Percentiles rank a stretch among this genome's conserved stretches.
Conservation (phyloP, 805 yeast genomes). For the Candida quercuum region DNA sequence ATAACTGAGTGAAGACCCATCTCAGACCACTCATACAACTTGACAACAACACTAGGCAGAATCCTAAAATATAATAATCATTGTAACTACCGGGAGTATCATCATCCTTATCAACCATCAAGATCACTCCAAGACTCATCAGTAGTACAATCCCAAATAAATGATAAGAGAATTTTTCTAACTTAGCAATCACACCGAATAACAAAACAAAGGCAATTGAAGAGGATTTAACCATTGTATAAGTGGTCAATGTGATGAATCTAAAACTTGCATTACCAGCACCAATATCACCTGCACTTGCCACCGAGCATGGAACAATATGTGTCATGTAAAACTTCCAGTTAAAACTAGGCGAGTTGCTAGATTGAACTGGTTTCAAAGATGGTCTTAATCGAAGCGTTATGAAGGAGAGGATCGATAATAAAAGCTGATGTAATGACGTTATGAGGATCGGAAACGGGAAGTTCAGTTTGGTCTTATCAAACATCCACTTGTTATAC, state of each 20-base stretch:
- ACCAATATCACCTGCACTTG: slow-evolving; percentile 92
- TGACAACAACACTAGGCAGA: slow-evolving; percentile 68
- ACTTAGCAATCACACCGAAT: slow-evolving; percentile 76
- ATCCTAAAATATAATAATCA: slow-evolving; percentile 44
- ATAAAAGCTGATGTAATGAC: slow-evolving; percentile 73
- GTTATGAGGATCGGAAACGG: slow-evolving; percentile 84
- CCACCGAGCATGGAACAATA: slow-evolving; percentile 79
- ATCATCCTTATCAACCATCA: slow-evolving; percentile 67
- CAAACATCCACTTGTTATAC: slow-evolving; percentile 98
- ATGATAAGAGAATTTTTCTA: slow-evolving; percentile 70
- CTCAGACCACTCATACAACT: slow-evolving; percentile 83
- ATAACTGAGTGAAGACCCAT: slow-evolving; percentile 91
- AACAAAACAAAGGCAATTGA: slow-evolving; percentile 82
- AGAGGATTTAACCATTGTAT: slow-evolving; percentile 91
- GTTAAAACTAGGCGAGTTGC: too few species aligned
- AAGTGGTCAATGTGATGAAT: slow-evolving; percentile 74
- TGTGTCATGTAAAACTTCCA: slow-evolving; percentile 40
- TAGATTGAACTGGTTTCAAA: slow-evolving; percentile 12
- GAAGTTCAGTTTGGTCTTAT: slow-evolving; percentile 63
- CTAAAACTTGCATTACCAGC: slow-evolving; percentile 80
- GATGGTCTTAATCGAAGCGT: slow-evolving; percentile 15
- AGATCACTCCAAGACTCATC: slow-evolving; percentile 78
- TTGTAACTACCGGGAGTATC: slow-evolving; percentile 11
- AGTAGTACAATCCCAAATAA: slow-evolving; percentile 63
- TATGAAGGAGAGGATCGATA: slow-evolving; percentile 44